Conservation (phyloP, 1,284 basidiomycete genomes). For the Ustilago trichophora region DNA sequence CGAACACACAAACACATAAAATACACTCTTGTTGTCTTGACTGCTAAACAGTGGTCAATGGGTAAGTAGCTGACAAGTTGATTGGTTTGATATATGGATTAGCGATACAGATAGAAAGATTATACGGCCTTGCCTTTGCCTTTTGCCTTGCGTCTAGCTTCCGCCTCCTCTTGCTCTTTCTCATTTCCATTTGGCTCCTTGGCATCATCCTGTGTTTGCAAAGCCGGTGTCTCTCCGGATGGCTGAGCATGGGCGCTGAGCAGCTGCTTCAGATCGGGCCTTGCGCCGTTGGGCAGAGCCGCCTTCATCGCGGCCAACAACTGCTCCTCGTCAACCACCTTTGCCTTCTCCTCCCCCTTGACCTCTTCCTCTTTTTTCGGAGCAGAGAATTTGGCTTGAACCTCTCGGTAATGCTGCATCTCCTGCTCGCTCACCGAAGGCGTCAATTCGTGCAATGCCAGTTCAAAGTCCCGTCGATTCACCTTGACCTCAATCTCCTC, state of each 20-base stretch:
- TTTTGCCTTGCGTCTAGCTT: slow-evolving; percentile 15
- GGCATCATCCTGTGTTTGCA: too few relatives aligned
- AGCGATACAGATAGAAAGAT: not conserved
- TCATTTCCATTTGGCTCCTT: not conserved
- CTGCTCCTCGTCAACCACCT: slow-evolving; percentile 7
- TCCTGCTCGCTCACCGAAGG: slow-evolving; percentile 90
- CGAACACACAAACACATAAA: too few relatives aligned
- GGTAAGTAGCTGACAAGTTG: too few relatives aligned
- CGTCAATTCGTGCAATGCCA: slow-evolving; percentile 78
- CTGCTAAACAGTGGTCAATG: too few relatives aligned
- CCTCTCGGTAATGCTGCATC: slow-evolving; percentile 83
- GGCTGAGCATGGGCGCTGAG: not conserved
- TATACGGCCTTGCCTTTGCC: slow-evolving; percentile 27
- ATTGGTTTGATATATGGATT: not conserved
- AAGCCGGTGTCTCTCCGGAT: too few relatives aligned
- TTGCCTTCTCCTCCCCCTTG: not conserved
- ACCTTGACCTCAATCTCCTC: slow-evolving; percentile 82
- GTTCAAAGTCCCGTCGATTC: slow-evolving; percentile 77
- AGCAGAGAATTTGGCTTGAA: slow-evolving; percentile 76
- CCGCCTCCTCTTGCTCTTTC: not conserved
- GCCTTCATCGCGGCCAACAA: slow-evolving; percentile 12
- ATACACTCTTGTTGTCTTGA: too few relatives aligned
- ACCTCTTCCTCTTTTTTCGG: slow-evolving; percentile 36
- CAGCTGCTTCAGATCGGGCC: slow-evolving; percentile 7
- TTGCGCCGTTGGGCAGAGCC: not conserved